phyloP scores from a whole-genome alignment of 345 rosid species.

The Crucihimalaya himalaica region DNA sequence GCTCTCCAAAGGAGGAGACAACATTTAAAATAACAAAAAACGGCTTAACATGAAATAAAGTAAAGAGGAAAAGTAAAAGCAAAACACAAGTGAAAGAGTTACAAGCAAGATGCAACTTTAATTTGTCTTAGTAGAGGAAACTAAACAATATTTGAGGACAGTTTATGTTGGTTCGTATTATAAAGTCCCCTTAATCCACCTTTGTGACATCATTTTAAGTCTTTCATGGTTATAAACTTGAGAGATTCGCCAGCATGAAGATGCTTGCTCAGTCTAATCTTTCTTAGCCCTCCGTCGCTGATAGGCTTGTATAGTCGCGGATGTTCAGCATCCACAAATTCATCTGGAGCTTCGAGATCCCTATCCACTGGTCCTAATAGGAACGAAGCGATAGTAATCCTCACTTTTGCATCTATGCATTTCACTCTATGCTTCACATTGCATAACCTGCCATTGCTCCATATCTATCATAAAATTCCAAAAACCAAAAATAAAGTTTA shows the following conservation, averaged over 20 bases:
- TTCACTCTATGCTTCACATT: slow-evolving; percentile 64
- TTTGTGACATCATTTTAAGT: no score
- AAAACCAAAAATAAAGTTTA: slow-evolving; percentile 13
- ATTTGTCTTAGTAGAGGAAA: background rate
- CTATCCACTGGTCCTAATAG: slow-evolving; percentile 50
- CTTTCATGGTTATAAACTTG: background rate
- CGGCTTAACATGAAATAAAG: no score
- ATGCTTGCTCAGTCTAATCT: slow-evolving; percentile 7
- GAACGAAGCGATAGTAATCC: slow-evolving; percentile 63
- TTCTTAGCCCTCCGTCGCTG: background rate
- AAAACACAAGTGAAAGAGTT: no score
- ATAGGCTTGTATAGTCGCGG: slow-evolving; percentile 23
- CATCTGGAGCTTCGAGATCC: slow-evolving; percentile 17
- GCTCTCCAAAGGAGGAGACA: no score
- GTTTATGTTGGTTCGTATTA: background rate
- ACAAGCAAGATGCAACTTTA: no score
- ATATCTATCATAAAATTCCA: slow-evolving; percentile 24
- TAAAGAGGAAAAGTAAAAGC: no score
- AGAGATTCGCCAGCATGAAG: slow-evolving; percentile 29
- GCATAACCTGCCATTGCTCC: slow-evolving; percentile 73
- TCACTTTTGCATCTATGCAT: slow-evolving; percentile 53
- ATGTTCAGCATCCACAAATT: slow-evolving; percentile 21
- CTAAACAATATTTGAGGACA: background rate
- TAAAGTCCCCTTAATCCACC: no score
- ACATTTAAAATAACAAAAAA: no score